A percentile compares a stretch with the other conserved stretches of the same genome.
Evolutionary conservation across 2,329 filamentous ascomycete genomes (phyloP).

Genomic region (Alternaria hordeiaustralica): DNA sequence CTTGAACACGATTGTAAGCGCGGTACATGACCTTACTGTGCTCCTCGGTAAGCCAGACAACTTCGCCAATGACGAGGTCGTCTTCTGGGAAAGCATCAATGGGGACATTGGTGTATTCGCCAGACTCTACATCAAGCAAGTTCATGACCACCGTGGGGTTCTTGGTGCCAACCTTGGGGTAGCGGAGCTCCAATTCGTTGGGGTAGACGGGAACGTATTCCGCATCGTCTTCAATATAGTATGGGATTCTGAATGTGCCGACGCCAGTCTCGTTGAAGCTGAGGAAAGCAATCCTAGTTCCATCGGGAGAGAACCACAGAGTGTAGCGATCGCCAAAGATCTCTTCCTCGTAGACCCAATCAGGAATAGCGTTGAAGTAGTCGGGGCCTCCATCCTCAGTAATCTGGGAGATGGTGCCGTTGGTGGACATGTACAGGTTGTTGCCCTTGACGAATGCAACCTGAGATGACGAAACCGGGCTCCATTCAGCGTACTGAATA

Average conservation of each 20-base stretch:
- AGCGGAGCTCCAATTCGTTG: conserved; percentile 66
- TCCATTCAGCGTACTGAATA: conserved; percentile 71
- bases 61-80: conserved; percentile 70
- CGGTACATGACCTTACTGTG: conserved; percentile 69
- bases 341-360: conserved; percentile 70
- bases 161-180: conserved; percentile 72
- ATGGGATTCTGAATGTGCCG: conserved; percentile 68
- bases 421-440: conserved; percentile 66
- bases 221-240: conserved; percentile 67
- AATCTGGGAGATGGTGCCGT: conserved; percentile 62
- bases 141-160: conserved; percentile 70
- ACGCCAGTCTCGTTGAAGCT: conserved; percentile 71
- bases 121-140: conserved; percentile 60
- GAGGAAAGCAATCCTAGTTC: conserved; percentile 61
- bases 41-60: conserved; percentile 69
- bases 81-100: conserved; percentile 65
- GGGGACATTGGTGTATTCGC: conserved; percentile 55
- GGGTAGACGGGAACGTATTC: conserved; percentile 66
- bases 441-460: conserved; percentile 73
- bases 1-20: conserved; percentile 72
- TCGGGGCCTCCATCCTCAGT: conserved; percentile 67
- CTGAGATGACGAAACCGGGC: conserved; percentile 60
- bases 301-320: conserved; percentile 65
- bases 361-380: conserved; percentile 67
- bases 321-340: conserved; percentile 60